Conservation (phyloP, 495 filamentous ascomycete genomes). For the Aspergillus asperescens region DNA sequence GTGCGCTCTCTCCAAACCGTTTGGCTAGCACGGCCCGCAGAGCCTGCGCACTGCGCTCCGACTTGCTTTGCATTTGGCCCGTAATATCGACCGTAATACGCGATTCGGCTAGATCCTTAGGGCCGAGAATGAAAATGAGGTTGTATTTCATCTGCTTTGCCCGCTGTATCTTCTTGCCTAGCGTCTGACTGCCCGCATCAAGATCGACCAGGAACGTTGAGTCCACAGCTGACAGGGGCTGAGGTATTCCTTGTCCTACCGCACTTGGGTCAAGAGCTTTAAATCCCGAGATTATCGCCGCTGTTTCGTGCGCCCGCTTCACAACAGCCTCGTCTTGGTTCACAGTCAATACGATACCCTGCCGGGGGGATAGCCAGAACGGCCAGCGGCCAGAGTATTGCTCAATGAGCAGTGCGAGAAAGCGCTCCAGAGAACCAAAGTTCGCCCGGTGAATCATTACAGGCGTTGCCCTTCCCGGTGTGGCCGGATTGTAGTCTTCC, state of each 20-base stretch:
- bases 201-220: constrained; percentile 64
- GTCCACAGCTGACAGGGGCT: constrained; percentile 34
- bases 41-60: constrained; percentile 25
- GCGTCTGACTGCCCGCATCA: constrained; percentile 56
- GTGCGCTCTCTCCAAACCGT: constrained; percentile 27
- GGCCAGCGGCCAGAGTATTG: constrained; percentile 79
- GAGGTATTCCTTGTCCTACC: constrained; percentile 21
- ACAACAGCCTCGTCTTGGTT: constrained; percentile 58
- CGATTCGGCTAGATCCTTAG: constrained; percentile 44
- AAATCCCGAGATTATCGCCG: constrained; percentile 34
- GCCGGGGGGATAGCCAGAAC: constrained; percentile 86
- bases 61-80: constrained; percentile 42
- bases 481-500: constrained; percentile 64
- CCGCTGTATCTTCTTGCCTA: constrained; percentile 64
- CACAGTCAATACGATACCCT: constrained; percentile 73
- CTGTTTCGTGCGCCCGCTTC: constrained; percentile 48
- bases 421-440: constrained; percentile 78
- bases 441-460: constrained; percentile 88
- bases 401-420: constrained; percentile 84
- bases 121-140: constrained; percentile 67
- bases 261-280: constrained; percentile 22
- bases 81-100: constrained; percentile 44
- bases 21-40: constrained; percentile 28
- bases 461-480: constrained; percentile 62
- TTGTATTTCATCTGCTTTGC: constrained; percentile 72